Conservation (phyloP, 768 basidiomycete species). For the Termitomyces sp. region DNA sequence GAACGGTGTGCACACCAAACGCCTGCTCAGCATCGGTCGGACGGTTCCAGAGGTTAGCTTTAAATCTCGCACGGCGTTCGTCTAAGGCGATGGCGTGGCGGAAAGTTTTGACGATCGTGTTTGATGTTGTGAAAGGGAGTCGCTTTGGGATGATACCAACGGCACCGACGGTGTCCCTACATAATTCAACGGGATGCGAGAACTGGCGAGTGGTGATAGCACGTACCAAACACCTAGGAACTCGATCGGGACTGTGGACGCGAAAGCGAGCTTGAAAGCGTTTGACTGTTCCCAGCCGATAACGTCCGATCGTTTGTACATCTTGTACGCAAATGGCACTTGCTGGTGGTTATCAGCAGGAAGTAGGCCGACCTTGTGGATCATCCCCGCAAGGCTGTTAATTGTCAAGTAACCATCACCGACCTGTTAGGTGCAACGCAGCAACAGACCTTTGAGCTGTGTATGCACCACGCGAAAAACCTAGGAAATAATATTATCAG, state of each 20-base stretch:
- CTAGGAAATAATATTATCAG: slow-evolving; percentile 17
- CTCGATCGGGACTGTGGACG: slow-evolving; percentile 51
- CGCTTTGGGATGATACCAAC: slow-evolving; percentile 53
- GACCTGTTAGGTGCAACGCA: not conserved
- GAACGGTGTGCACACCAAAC: slow-evolving; percentile 22
- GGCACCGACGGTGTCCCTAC: slow-evolving; percentile 67
- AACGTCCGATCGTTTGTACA: slow-evolving; percentile 53
- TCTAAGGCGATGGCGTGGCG: slow-evolving; percentile 52
- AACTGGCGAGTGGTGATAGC: not conserved
- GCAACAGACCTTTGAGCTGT: slow-evolving; percentile 48
- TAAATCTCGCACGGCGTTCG: slow-evolving; percentile 42
- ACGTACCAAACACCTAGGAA: slow-evolving; percentile 58
- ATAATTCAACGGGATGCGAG: not conserved
- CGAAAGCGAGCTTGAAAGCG: slow-evolving; percentile 57
- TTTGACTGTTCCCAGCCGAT: slow-evolving; percentile 46
- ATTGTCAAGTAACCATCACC: not conserved
- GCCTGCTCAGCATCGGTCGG: slow-evolving; percentile 28
- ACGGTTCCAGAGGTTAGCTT: slow-evolving; percentile 48
- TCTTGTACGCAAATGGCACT: slow-evolving; percentile 62
- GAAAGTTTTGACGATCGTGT: slow-evolving; percentile 55
- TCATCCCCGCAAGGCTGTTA: slow-evolving; percentile 46
- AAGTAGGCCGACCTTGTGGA: slow-evolving; percentile 50
- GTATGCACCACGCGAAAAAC: slow-evolving; percentile 66
- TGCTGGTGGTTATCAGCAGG: slow-evolving; percentile 50
- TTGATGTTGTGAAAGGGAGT: slow-evolving; percentile 57